Conservation (phyloP, 23 red algal genomes). For the Gracilaria caudata region DNA sequence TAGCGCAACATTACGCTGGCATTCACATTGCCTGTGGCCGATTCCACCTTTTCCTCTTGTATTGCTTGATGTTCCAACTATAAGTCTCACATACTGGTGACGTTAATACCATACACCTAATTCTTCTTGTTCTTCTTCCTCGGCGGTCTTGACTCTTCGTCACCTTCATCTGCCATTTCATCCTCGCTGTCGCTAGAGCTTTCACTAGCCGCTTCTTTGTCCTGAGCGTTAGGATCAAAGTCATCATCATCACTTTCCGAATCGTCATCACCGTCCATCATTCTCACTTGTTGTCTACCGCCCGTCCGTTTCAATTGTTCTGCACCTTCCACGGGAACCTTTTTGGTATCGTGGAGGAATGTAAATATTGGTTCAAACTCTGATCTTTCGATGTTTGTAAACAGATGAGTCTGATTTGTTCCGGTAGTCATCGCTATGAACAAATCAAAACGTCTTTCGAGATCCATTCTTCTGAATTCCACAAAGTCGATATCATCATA, state of each 20-base stretch:
- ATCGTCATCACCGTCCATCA: conserved; percentile 76
- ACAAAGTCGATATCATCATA: conserved; percentile 98
- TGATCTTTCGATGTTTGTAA: conserved; percentile 93
- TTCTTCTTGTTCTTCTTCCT: conserved; percentile 31
- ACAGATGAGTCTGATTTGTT: conserved; percentile 59
- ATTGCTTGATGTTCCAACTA: no score
- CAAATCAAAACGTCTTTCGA: conserved; percentile 94
- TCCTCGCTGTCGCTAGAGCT: conserved; percentile 32
- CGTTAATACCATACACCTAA: no score
- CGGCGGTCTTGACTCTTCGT: conserved; percentile 28
- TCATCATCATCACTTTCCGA: conserved; percentile 96
- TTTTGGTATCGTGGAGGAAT: conserved; percentile 84
- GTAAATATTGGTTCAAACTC: conserved; percentile 92
- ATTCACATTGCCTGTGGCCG: no score
- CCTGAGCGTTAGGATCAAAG: conserved; percentile 75
- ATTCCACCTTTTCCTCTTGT: no score
- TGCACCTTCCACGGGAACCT: conserved; percentile 83
- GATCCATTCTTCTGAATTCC: conserved; percentile 95
- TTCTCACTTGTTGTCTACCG: conserved; percentile 48
- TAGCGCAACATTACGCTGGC: no score
- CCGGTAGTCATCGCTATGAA: conserved; percentile 72
- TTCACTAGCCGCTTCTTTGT: conserved; percentile 29
- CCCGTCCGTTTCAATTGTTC: conserved; percentile 69
- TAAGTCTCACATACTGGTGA: no score
- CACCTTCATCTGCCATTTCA: conserved; percentile 33